Percentiles rank a stretch among this genome's conserved stretches.
These are phyloP conservation scores for Leccinum aurantiacum DNA, from an alignment of 768 basidiomycete species.

Conservation along the genomic window DNA sequence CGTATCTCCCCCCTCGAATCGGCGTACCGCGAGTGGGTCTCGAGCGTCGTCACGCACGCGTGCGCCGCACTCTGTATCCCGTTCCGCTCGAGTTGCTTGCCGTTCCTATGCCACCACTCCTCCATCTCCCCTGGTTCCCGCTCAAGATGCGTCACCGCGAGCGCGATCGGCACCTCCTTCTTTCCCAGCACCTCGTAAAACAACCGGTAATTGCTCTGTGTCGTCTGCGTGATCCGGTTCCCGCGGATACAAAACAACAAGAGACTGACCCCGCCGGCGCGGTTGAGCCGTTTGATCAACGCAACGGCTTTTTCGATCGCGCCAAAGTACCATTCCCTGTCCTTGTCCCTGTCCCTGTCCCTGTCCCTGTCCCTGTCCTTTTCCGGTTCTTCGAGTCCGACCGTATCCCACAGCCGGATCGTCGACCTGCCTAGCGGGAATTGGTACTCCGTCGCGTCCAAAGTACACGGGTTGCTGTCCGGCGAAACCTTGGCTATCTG, in stretches of 20 bases:
- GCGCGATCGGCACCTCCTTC: conserved; percentile 37
- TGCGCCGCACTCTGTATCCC: conserved; percentile 28
- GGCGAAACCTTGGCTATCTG: conserved; percentile 25
- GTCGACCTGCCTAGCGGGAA: conserved; percentile 23
- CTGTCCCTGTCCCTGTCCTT: conserved; percentile 5
- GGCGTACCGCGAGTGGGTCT: conserved; percentile 25
- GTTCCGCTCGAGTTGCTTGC: conserved; percentile 17
- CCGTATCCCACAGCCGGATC: conserved; percentile 35
- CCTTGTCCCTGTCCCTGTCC: background rate
- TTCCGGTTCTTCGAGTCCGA: conserved; percentile 33
- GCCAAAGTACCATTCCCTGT: conserved; percentile 20
- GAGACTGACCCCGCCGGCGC: conserved; percentile 37
- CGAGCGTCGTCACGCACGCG: conserved; percentile 33
- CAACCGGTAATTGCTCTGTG: conserved; percentile 26
- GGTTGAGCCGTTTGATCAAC: conserved; percentile 35
- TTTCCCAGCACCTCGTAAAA: conserved; percentile 31
- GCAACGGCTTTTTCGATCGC: conserved; percentile 32
- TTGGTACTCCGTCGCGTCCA: conserved; percentile 29
- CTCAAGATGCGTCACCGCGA: conserved; percentile 43
- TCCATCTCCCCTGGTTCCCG: conserved; percentile 31
- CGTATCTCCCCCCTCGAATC: conserved; percentile 32
- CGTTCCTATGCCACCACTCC: conserved; percentile 33
- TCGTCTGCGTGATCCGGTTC: conserved; percentile 33
- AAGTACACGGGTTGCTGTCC: conserved; percentile 35
- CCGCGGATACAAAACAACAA: conserved; percentile 43